Percentiles rank a stretch among this genome's conserved stretches.
These are phyloP conservation scores for Pestalotiopsis sp. DNA, from an alignment of 2,329 filamentous ascomycete species.

Conservation along the genomic window DNA sequence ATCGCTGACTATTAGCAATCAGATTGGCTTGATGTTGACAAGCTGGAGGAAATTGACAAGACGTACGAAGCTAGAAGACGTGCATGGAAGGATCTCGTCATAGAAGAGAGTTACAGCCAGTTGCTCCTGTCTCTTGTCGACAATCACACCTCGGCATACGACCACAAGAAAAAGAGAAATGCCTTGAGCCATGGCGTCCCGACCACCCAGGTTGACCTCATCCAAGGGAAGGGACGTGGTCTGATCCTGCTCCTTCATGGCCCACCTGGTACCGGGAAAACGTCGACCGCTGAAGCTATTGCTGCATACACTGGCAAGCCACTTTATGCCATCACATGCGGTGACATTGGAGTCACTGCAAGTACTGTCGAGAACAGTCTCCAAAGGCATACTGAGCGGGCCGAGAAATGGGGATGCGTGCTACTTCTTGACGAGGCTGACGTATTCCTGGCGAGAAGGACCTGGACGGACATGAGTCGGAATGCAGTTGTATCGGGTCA, in stretches of 20 bases:
- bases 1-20: not conserved
- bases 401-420: constrained; percentile 40
- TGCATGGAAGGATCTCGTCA: constrained; percentile 8
- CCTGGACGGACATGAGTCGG: constrained; percentile 15
- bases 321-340: constrained; percentile 34
- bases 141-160: constrained; percentile 9
- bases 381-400: constrained; percentile 38
- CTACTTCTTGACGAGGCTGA: constrained; percentile 35
- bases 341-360: constrained; percentile 31
- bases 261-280: constrained; percentile 46
- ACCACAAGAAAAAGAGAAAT: not conserved
- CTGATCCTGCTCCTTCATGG: constrained; percentile 48
- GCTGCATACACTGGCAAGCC: constrained; percentile 36
- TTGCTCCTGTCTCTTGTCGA: constrained; percentile 18
- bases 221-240: constrained; percentile 33
- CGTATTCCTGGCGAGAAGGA: constrained; percentile 37
- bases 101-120: not conserved
- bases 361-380: constrained; percentile 26
- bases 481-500: constrained; percentile 25
- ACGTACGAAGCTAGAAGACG: not conserved
- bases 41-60: constrained; percentile 11
- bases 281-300: constrained; percentile 38
- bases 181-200: not conserved
- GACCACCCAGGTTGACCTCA: constrained; percentile 17
- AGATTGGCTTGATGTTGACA: constrained; percentile 1